phyloP scores from a whole-genome alignment of 805 yeast genomes.

The Metschnikowia anglica region DNA sequence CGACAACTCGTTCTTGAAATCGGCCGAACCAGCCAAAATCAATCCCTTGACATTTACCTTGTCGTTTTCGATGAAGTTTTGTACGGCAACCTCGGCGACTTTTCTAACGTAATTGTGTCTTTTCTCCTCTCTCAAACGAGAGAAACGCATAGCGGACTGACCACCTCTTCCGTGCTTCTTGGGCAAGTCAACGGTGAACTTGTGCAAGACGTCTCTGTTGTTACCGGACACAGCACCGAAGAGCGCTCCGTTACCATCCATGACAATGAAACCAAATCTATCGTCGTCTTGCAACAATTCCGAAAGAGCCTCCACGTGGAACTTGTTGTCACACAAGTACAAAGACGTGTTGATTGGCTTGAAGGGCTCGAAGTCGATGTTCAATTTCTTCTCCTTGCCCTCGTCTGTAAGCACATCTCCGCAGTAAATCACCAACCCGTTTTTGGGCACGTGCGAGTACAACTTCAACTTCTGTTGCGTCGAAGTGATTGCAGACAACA shows the following conservation, averaged over 20 bases:
- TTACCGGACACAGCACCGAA: slow-evolving; percentile 96
- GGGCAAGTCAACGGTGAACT: slow-evolving; percentile 94
- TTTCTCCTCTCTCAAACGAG: slow-evolving; percentile 97
- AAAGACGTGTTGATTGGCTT: slow-evolving; percentile 96
- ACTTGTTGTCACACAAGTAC: slow-evolving; percentile 95
- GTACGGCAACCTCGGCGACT: slow-evolving; percentile 98
- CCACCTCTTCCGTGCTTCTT: slow-evolving; percentile 99
- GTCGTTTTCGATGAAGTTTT: slow-evolving; percentile 91
- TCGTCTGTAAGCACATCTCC: slow-evolving; percentile 97
- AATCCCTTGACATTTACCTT: slow-evolving; percentile 93
- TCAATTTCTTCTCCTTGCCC: slow-evolving; percentile 95
- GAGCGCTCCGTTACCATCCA: slow-evolving; percentile 99
- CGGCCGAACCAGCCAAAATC: slow-evolving; percentile 98
- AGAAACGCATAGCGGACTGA: slow-evolving; percentile 98
- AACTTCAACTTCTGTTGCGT: slow-evolving; percentile 95
- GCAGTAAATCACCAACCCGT: slow-evolving; percentile 95
- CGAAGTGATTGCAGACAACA: slow-evolving; percentile 93
- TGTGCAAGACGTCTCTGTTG: slow-evolving; percentile 93
- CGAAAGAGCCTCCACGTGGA: slow-evolving; percentile 94
- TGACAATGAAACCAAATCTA: slow-evolving; percentile 93
- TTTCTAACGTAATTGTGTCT: slow-evolving; percentile 98
- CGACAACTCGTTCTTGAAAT: slow-evolving; percentile 91
- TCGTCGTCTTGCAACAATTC: slow-evolving; percentile 95
- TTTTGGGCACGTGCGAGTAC: slow-evolving; percentile 85
- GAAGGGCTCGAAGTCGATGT: slow-evolving; percentile 97